Evolutionary conservation across 1,139 yeast genomes (phyloP).

Genomic region (Kazachstania sp.): DNA sequence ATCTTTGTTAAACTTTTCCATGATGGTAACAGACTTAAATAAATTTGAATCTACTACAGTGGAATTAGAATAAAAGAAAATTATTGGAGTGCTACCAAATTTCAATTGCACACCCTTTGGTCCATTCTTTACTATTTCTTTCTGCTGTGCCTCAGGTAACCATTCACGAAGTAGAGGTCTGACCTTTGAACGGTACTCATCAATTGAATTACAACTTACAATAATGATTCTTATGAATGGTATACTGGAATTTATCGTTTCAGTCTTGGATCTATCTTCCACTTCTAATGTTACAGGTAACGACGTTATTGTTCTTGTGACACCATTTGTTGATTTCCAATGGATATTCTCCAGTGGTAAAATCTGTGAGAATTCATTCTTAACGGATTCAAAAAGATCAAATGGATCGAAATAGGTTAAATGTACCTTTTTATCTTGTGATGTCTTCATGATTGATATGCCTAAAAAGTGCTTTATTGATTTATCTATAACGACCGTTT

Average conservation of each 20-base stretch:
- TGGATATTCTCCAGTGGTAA: constrained; percentile 69
- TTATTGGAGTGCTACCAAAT: constrained; percentile 18
- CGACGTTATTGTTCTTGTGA: constrained; percentile 56
- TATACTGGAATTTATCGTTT: constrained; percentile 20
- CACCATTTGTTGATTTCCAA: constrained; percentile 55
- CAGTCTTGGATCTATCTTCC: constrained; percentile 35
- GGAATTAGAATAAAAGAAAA: constrained; percentile 25
- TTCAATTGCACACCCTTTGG: background rate
- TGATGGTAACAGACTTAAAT: constrained; percentile 25
- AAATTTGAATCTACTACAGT: constrained; percentile 26
- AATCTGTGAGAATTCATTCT: constrained; percentile 42
- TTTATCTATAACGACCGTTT: too few species aligned
- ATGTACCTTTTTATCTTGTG: constrained; percentile 23
- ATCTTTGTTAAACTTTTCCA: constrained; percentile 29
- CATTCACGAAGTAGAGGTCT: constrained; percentile 79
- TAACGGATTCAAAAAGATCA: constrained; percentile 49
- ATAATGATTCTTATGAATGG: constrained; percentile 64
- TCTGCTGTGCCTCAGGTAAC: constrained; percentile 41
- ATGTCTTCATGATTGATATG: background rate
- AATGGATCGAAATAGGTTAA: constrained; percentile 86
- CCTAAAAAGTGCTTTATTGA: background rate
- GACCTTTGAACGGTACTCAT: constrained; percentile 67
- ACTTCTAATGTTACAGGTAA: constrained; percentile 54
- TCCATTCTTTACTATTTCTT: background rate
- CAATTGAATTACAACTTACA: constrained; percentile 56